Evolutionary conservation across 441 rosid species (phyloP).

Genomic region (Adansonia grandidieri): DNA sequence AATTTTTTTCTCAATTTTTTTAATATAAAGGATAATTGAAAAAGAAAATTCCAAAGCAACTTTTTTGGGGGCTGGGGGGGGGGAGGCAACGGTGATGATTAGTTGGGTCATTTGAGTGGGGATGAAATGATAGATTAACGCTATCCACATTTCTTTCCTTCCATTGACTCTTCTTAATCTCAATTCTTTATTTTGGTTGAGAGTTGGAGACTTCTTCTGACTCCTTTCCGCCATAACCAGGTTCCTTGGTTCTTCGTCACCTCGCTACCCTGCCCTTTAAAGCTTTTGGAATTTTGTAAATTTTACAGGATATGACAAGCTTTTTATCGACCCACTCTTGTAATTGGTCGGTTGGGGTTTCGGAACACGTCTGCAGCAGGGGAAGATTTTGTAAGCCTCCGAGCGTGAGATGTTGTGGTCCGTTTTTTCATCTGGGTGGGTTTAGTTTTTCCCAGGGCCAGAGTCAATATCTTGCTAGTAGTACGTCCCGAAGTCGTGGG

Average conservation of each 20-base stretch:
- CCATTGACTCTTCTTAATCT: not conserved
- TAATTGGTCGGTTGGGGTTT: slow-evolving; percentile 50
- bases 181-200: not conserved
- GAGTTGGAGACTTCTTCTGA: not conserved
- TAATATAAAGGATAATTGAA: too few relatives aligned
- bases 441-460: slow-evolving; percentile 35
- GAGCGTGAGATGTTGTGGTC: slow-evolving; percentile 38
- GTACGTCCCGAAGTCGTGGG: slow-evolving; percentile 30
- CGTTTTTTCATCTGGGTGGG: slow-evolving; percentile 41
- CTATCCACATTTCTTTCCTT: slow-evolving; percentile 20
- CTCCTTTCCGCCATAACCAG: not conserved
- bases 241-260: not conserved
- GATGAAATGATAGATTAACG: not conserved
- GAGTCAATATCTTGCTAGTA: slow-evolving; percentile 33
- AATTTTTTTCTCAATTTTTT: too few relatives aligned
- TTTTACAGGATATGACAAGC: slow-evolving; percentile 58
- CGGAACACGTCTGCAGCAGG: slow-evolving; percentile 38
- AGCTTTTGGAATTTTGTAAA: not conserved
- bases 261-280: not conserved
- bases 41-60: not conserved
- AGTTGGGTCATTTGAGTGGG: not conserved
- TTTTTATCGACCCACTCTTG: slow-evolving; percentile 54
- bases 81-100: not conserved
- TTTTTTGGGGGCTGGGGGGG: not conserved
- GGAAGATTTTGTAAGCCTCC: slow-evolving; percentile 46